Conservation (phyloP, 805 yeast species). For the baker's yeast (Saccharomyces cerevisiae) region DNA sequence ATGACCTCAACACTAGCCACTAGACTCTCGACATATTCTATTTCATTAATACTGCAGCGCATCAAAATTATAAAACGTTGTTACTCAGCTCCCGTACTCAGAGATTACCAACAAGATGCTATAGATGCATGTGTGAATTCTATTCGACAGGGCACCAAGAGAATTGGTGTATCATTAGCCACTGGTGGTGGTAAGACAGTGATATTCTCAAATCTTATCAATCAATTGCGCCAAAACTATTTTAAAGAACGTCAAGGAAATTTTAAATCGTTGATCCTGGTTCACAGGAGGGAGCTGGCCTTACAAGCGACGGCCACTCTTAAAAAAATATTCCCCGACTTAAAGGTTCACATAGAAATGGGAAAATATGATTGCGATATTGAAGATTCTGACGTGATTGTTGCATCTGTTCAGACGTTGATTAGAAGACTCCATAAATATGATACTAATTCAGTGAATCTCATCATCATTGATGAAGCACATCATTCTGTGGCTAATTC, state of each 20-base stretch:
- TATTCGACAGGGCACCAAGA: constrained; percentile 36
- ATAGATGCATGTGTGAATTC: constrained; percentile 47
- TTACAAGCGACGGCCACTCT: constrained; percentile 56
- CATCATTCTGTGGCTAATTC: constrained; percentile 79
- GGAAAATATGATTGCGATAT: constrained; percentile 34
- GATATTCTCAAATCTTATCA: constrained; percentile 54
- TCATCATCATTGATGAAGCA: constrained; percentile 82
- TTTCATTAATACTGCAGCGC: not conserved
- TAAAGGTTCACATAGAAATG: constrained; percentile 62
- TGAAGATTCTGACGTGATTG: constrained; percentile 48
- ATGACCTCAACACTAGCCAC: not conserved
- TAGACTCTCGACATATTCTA: not conserved
- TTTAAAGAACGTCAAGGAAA: constrained; percentile 2
- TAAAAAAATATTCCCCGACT: constrained; percentile 38
- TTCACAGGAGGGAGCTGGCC: constrained; percentile 74
- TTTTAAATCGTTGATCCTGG: constrained; percentile 47
- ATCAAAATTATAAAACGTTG: not conserved
- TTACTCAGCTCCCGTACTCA: constrained; percentile 13
- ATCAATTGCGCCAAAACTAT: constrained; percentile 17
- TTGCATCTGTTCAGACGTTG: constrained; percentile 72
- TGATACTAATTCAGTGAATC: constrained; percentile 46
- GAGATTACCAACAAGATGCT: constrained; percentile 66
- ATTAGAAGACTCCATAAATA: constrained; percentile 41
- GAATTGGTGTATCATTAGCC: constrained; percentile 78
- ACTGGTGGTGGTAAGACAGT: constrained; percentile 96